Evolutionary conservation across 441 rosid species (phyloP), one percentile per base, ranked within the genome.

Genomic region (Biscutella laevigata): DNA sequence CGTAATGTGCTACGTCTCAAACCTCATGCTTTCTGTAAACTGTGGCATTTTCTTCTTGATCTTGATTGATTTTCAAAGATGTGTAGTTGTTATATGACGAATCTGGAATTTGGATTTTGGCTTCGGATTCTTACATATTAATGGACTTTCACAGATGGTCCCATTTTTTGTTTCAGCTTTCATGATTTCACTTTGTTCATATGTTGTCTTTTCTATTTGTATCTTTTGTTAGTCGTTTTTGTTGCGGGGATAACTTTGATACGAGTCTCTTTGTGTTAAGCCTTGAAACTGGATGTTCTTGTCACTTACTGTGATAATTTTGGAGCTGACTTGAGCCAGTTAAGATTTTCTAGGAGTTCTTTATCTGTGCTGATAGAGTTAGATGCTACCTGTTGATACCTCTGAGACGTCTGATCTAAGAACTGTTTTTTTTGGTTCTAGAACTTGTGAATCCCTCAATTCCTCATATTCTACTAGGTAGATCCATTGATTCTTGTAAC

Each of bases 21-120:
- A 50, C 39, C 14, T 11, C 16, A 25, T 27, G 10, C 16, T 34
- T 61, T 28, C 0, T 37, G 16, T 29, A 7, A 3, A 14, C 0
- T 63, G 36, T 22, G 46, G 22, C 16, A 11, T 39, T 37, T 28
- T 46, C 30, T 38, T 62, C 29, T 60, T 17, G 38, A 8, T 34
- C 53, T 61, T 52, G 39, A 22, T 52, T 38, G 12, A 17, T 37
- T 8, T 62, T n/a, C n/a, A 12, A 29, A 37, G 29, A 46, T 62
- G 5, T 45, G 26, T 44, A 26, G 30, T 53, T 53, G 30, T 53
- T 53, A 41, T 28, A 15, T 11, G 32, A 20, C 13, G 46, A 62
- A 28, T 53, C 48, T 53, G 4, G 20, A 20, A 12, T 36, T 46
- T 29, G 20, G 49, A 50, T 49, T 29, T 29, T 45, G 7, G 4